Percentiles rank a stretch among this genome's conserved stretches.
Conservation (phyloP, 2,329 filamentous ascomycete genomes). For the Fusarium graminum region DNA sequence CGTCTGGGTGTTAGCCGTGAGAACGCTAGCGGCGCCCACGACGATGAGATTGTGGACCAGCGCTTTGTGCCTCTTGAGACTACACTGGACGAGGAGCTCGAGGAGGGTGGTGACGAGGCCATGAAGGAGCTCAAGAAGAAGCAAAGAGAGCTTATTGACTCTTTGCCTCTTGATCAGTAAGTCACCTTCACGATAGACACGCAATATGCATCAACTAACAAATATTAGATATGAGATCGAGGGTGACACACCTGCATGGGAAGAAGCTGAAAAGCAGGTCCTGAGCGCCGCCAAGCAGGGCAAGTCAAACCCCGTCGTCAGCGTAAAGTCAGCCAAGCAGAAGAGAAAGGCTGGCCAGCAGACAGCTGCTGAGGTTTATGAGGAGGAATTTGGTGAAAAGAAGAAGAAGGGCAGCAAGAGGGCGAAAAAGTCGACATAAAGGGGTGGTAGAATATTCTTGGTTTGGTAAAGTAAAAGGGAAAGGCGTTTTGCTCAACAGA, state of each 20-base stretch:
- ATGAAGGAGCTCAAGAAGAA: constrained; percentile 78
- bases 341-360: constrained; percentile 79
- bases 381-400: constrained; percentile 68
- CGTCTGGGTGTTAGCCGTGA: constrained; percentile 69
- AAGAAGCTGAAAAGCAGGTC: constrained; percentile 82
- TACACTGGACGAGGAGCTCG: constrained; percentile 83
- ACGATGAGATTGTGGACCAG: constrained; percentile 75
- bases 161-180: constrained; percentile 82
- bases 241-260: constrained; percentile 71
- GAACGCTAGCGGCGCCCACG: constrained; percentile 73
- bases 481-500: constrained; percentile 46
- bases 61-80: constrained; percentile 78
- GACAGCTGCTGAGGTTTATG: constrained; percentile 70
- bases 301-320: constrained; percentile 75
- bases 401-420: constrained; percentile 67
- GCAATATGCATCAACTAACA: constrained; percentile 8
- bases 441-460: constrained; percentile 36
- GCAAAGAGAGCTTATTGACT: constrained; percentile 89
- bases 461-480: constrained; percentile 37
- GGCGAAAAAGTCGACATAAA: constrained; percentile 52
- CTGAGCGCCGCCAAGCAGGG: constrained; percentile 67
- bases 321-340: constrained; percentile 80
- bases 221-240: constrained; percentile 72
- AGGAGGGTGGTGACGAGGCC: constrained; percentile 84
- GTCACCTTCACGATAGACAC: constrained; percentile 12